Evolutionary conservation across 2,329 filamentous ascomycete species (phyloP).

Genomic region (Xylariales sp.): DNA sequence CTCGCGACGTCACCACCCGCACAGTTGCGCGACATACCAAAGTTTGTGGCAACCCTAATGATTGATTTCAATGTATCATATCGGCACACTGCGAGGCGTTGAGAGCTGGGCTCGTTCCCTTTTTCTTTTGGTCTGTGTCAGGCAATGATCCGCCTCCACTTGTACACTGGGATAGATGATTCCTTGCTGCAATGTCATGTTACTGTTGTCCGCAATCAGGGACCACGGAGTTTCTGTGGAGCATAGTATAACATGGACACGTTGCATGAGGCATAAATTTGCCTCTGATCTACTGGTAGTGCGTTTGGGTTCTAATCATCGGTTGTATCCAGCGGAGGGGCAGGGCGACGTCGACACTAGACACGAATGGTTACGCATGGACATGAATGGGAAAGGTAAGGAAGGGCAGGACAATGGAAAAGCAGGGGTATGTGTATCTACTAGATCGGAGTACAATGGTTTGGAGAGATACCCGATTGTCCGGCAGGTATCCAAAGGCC

Average conservation of each 20-base stretch:
- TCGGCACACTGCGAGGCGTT: not conserved
- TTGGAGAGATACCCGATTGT: conserved; percentile 8
- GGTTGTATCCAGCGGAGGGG: not conserved
- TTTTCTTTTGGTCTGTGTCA: conserved; percentile 3
- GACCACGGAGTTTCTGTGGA: too few relatives aligned
- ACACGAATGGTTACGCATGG: conserved; percentile 5
- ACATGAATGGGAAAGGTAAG: conserved; percentile 1
- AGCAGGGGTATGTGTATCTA: not conserved
- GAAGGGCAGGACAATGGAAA: not conserved
- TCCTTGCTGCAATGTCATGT: not conserved
- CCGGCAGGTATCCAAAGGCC: not conserved
- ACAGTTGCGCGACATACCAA: too few relatives aligned
- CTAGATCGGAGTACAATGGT: conserved; percentile 3
- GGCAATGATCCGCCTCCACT: conserved; percentile 3
- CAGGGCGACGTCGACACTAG: not conserved
- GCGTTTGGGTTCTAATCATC: conserved; percentile 1
- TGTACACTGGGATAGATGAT: conserved; percentile 5
- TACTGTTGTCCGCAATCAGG: not conserved
- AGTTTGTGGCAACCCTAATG: not conserved
- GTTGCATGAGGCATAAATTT: conserved; percentile 7
- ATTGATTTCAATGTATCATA: conserved; percentile 7
- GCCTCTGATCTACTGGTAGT: not conserved
- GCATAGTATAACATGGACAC: too few relatives aligned
- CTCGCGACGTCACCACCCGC: too few relatives aligned
- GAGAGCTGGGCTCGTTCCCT: not conserved